Conservation (phyloP, 306 rosid genomes). For the Ziziphus jujuba region DNA sequence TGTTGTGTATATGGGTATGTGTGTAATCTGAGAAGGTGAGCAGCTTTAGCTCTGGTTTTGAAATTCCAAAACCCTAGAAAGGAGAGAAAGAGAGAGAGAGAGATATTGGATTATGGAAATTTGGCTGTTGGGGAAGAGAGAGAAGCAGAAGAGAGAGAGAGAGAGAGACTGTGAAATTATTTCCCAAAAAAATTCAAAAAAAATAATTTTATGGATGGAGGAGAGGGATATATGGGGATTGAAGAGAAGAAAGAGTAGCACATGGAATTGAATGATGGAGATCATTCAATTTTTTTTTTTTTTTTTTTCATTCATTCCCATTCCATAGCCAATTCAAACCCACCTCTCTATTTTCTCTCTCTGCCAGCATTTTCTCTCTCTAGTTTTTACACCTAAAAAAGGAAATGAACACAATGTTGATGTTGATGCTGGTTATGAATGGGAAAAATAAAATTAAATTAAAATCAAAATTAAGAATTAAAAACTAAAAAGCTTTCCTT, state of each 20-base stretch:
- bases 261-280: slow-evolving; percentile 50
- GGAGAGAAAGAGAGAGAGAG: slow-evolving; percentile 34
- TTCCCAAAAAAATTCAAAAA: background rate
- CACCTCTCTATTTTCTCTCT: slow-evolving; percentile 15
- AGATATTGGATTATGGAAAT: slow-evolving; percentile 27
- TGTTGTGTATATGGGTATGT: slow-evolving; percentile 29
- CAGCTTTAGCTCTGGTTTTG: slow-evolving; percentile 57
- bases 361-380: slow-evolving; percentile 9
- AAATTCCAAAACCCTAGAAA: slow-evolving; percentile 78
- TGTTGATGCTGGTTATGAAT: slow-evolving; percentile 8
- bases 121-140: slow-evolving; percentile 24
- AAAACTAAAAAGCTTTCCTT: background rate
- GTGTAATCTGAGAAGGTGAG: slow-evolving; percentile 37
- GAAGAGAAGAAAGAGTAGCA: slow-evolving; percentile 36
- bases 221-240: slow-evolving; percentile 46
- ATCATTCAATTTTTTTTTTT: slow-evolving; percentile 2
- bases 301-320: too few species aligned
- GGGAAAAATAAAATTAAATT: too few species aligned
- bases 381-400: slow-evolving; percentile 14
- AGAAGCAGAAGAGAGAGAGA: too few species aligned
- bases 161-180: slow-evolving; percentile 22
- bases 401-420: slow-evolving; percentile 10
- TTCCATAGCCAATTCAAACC: background rate
- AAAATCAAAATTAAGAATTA: too few species aligned
- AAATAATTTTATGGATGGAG: slow-evolving; percentile 28